Evolutionary conservation across 495 filamentous ascomycete genomes (phyloP).

Genomic region (Chlorociboria aeruginascens): DNA sequence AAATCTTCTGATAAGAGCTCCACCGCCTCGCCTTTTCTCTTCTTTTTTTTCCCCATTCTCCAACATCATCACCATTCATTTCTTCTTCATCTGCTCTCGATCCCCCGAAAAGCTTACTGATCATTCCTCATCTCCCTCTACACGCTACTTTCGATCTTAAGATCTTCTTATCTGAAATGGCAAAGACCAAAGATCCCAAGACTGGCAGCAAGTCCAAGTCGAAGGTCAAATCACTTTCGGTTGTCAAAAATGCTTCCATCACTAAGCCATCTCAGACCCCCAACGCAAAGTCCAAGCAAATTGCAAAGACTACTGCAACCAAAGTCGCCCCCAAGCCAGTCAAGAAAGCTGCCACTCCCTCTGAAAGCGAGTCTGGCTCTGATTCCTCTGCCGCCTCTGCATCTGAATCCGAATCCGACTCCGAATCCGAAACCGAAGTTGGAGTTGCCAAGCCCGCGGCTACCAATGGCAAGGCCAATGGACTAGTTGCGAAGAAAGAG

Average conservation of each 20-base stretch:
- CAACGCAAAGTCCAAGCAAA: conserved; percentile 41
- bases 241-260: conserved; percentile 26
- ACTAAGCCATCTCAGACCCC: conserved; percentile 38
- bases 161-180: conserved; percentile 31
- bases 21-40: conserved; percentile 8
- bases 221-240: conserved; percentile 23
- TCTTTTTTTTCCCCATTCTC: conserved; percentile 4
- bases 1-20: conserved; percentile 10
- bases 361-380: conserved; percentile 26
- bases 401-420: conserved; percentile 19
- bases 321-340: conserved; percentile 31
- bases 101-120: conserved; percentile 14
- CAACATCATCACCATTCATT: not conserved
- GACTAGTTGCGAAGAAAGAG: conserved; percentile 24
- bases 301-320: conserved; percentile 32
- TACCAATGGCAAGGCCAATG: conserved; percentile 10
- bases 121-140: conserved; percentile 6
- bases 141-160: conserved; percentile 2
- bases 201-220: conserved; percentile 29
- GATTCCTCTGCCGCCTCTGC: conserved; percentile 24
- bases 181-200: conserved; percentile 42
- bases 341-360: conserved; percentile 31
- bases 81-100: conserved; percentile 2
- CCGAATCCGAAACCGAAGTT: conserved; percentile 23
- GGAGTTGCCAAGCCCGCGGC: conserved; percentile 17